Base-by-base conservation (phyloP, 495 filamentous ascomycete genomes). In the Cercophora newfieldiana region DNA sequence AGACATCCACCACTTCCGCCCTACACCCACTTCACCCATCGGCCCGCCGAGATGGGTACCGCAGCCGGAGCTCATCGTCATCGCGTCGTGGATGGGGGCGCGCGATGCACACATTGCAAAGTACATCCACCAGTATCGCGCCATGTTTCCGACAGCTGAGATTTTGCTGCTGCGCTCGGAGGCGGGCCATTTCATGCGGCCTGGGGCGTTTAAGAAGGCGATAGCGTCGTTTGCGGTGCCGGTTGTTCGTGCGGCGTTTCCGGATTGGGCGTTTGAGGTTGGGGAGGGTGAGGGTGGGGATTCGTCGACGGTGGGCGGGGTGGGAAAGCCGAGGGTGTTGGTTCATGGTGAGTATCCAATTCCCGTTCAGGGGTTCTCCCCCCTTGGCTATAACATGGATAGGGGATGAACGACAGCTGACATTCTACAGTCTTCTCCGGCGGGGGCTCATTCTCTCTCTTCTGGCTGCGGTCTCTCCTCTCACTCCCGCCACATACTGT, bases 371-470 rank as follows among this genome's bases (percentile, higher is more conserved):
- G n/a, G n/a, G n/a, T n/a, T n/a, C n/a, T n/a, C n/a, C n/a, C n/a
- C n/a, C n/a, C n/a, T n/a, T n/a, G n/a, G n/a, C n/a, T n/a, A n/a
- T n/a, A n/a, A n/a, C n/a, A n/a, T n/a, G 25, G 12, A 60, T 19
- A 48, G 29, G 31, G 18, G 31, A 18, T 3, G 19, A 19, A 66
- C 62, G 79, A 3, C 64, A 78, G 58, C 68, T 83, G 7, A 66
- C 80, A 3, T 67, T 79, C 65, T 81, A 84, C 67, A 37, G n/a
- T 75, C 53, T 81, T 78, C 66, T 82, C 80, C 51, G 82, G 81
- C 72, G 81, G 81, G 59, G 81, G 81, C 19, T 67, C 69, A 25
- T 31, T 66, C n/a, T 68, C 71, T 2, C 71, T 77, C 14, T 64
- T 53, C 7, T 61, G 63, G 2, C 33, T 81, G 0, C 75, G 75